Conservation (phyloP, 2,329 filamentous ascomycete genomes). For the Sporothrix brunneoviolacea region DNA sequence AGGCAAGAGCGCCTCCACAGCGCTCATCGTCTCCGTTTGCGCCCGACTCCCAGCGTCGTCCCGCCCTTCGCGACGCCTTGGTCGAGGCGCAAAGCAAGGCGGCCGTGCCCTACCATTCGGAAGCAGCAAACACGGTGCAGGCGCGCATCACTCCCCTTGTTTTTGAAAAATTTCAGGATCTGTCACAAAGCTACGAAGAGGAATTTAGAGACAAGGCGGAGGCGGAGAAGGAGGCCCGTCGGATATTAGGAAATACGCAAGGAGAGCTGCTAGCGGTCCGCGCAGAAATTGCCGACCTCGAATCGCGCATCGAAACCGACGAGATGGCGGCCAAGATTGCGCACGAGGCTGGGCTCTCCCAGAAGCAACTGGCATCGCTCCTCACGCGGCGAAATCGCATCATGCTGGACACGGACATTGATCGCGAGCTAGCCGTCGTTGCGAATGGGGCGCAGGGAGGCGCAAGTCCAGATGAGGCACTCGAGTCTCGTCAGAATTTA, state of each 20-base stretch:
- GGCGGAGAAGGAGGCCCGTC: slow-evolving; percentile 60
- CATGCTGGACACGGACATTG: slow-evolving; percentile 45
- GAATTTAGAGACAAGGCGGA: slow-evolving; percentile 69
- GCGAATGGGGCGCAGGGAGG: slow-evolving; percentile 34
- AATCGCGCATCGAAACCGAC: slow-evolving; percentile 48
- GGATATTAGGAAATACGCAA: slow-evolving; percentile 59
- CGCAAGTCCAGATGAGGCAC: slow-evolving; percentile 33
- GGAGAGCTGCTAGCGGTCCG: slow-evolving; percentile 57
- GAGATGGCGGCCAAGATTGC: slow-evolving; percentile 44
- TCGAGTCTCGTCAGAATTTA: slow-evolving; percentile 50
- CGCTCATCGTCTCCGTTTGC: slow-evolving; percentile 70
- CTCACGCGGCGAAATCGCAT: slow-evolving; percentile 45
- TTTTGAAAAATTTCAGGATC: slow-evolving; percentile 63
- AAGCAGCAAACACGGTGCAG: slow-evolving; percentile 62
- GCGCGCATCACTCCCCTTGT: slow-evolving; percentile 63
- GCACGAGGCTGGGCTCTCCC: slow-evolving; percentile 43
- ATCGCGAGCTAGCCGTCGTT: slow-evolving; percentile 37
- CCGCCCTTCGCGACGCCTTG: slow-evolving; percentile 45
- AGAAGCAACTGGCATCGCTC: slow-evolving; percentile 29
- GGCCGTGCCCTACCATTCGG: slow-evolving; percentile 46
- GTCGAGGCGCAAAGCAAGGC: slow-evolving; percentile 30
- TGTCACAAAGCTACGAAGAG: slow-evolving; percentile 65
- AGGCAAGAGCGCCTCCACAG: slow-evolving; percentile 59
- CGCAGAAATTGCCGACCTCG: slow-evolving; percentile 53
- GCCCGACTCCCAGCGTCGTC: slow-evolving; percentile 52